Conservation (phyloP, 345 rosid species). For the Rhodamnia rubescens region DNA sequence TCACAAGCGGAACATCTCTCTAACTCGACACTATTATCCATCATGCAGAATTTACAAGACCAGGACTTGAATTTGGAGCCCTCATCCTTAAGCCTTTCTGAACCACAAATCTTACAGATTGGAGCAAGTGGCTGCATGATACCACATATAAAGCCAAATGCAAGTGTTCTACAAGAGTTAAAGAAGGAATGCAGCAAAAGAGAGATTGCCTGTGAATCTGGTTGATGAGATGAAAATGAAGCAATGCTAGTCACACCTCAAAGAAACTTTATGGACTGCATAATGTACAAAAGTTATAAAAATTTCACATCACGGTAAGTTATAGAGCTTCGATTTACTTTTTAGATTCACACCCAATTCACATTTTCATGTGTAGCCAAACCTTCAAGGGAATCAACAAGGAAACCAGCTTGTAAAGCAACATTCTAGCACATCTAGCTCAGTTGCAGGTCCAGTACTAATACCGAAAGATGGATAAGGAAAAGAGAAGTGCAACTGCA, state of each 20-base stretch:
- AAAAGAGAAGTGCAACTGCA: background rate
- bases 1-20: conserved; percentile 70
- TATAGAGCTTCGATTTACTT: background rate
- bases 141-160: background rate
- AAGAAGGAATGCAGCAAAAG: background rate
- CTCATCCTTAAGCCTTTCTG: conserved; percentile 36
- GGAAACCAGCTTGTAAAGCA: background rate
- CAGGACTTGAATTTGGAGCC: conserved; percentile 33
- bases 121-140: conserved; percentile 49
- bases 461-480: background rate
- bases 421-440: background rate
- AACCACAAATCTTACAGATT: conserved; percentile 41
- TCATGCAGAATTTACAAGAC: conserved; percentile 60
- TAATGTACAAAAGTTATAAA: background rate
- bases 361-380: background rate
- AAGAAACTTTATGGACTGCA: background rate
- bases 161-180: background rate
- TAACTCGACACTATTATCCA: conserved; percentile 44
- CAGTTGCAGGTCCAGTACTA: background rate
- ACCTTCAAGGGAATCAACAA: background rate
- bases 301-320: background rate
- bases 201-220: background rate
- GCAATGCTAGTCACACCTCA: background rate
- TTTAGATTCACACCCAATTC: background rate
- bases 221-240: background rate